Evolutionary conservation across 2,329 filamentous ascomycete genomes (phyloP).

Genomic region (Colletotrichum lentis): DNA sequence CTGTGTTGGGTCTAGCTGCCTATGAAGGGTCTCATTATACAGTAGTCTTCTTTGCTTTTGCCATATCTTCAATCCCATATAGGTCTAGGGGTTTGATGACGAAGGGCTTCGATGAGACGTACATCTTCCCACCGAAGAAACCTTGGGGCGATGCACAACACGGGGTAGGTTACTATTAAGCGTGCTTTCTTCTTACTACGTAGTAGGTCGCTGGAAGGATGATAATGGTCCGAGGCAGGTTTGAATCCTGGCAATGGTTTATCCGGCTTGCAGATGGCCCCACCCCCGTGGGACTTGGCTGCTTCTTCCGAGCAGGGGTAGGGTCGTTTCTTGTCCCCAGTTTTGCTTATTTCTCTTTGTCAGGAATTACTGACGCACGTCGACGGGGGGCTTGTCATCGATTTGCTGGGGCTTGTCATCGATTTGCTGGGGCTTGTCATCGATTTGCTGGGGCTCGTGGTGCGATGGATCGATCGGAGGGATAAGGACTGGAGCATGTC

Average conservation of each 20-base stretch:
- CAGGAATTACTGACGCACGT: slow-evolving; percentile 11
- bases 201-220: slow-evolving; percentile 4
- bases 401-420: background rate
- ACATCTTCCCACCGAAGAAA: background rate
- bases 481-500: slow-evolving; percentile 3
- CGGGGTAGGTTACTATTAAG: background rate
- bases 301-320: background rate
- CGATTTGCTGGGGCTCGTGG: slow-evolving; percentile 1
- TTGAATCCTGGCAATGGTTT: slow-evolving; percentile 1
- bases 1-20: background rate
- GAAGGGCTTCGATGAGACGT: slow-evolving; percentile 6
- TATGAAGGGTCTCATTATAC: slow-evolving; percentile 3
- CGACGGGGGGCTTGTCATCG: slow-evolving; percentile 21
- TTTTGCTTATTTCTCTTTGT: background rate
- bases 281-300: background rate
- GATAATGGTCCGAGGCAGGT: slow-evolving; percentile 24
- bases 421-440: slow-evolving; percentile 16
- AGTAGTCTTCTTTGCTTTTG: slow-evolving; percentile 1
- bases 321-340: background rate
- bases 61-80: slow-evolving; percentile 27
- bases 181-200: slow-evolving; percentile 18
- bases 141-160: background rate
- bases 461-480: slow-evolving; percentile 33
- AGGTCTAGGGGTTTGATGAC: slow-evolving; percentile 1
- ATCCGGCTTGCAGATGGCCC: slow-evolving; percentile 15